phyloP scores from a whole-genome alignment of 805 yeast species.

The Lachancea nothofagi region DNA sequence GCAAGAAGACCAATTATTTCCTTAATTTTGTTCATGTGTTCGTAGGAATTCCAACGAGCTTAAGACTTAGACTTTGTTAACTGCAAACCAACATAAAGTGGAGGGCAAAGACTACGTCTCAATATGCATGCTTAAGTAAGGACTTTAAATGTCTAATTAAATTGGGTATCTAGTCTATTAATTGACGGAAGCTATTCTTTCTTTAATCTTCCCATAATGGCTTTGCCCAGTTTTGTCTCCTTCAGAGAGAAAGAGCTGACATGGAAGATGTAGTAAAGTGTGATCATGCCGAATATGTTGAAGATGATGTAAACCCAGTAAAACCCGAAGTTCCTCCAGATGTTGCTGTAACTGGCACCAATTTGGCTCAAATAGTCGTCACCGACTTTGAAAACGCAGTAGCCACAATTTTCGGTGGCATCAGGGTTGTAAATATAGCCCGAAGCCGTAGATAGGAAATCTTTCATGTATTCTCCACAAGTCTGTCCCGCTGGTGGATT shows the following conservation, averaged over 20 bases:
- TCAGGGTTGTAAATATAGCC: conserved; percentile 58
- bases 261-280: conserved; percentile 27
- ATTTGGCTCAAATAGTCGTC: conserved; percentile 43
- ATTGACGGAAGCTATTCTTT: conserved; percentile 4
- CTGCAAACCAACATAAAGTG: too few relatives aligned
- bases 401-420: conserved; percentile 45
- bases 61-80: too few relatives aligned
- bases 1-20: neutral
- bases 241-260: conserved; percentile 18
- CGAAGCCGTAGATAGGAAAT: conserved; percentile 36
- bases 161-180: too few relatives aligned
- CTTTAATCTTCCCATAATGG: conserved; percentile 3
- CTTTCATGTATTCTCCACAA: conserved; percentile 50
- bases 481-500: conserved; percentile 57
- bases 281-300: conserved; percentile 42
- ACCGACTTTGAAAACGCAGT: conserved; percentile 43
- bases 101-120: too few relatives aligned
- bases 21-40: too few relatives aligned
- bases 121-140: too few relatives aligned
- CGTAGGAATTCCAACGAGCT: too few relatives aligned
- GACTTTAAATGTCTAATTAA: too few relatives aligned
- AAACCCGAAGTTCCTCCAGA: conserved; percentile 67
- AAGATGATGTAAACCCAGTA: conserved; percentile 51
- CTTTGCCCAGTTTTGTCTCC: conserved; percentile 5
- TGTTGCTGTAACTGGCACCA: conserved; percentile 40